phyloP scores from a whole-genome alignment of 75 land plant genomes.

The Picea glauca region DNA sequence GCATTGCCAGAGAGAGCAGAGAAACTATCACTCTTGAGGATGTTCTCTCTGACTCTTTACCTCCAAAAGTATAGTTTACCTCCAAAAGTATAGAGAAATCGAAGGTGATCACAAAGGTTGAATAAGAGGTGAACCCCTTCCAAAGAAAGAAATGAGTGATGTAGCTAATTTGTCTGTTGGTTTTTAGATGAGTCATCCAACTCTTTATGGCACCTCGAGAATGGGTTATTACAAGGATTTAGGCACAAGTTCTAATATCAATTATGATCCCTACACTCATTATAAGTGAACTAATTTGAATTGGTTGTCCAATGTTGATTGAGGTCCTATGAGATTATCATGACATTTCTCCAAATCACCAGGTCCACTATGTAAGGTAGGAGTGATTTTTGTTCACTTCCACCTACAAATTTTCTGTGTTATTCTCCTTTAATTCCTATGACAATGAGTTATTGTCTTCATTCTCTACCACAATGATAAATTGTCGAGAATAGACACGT shows the following conservation, averaged over 20 bases:
- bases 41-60: conserved; percentile 48
- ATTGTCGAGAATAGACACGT: too few species aligned
- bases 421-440: too few species aligned
- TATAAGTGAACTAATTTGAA: neutral
- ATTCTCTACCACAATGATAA: too few species aligned
- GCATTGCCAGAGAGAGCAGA: conserved; percentile 32
- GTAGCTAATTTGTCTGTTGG: neutral
- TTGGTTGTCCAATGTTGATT: neutral
- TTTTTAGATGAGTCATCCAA: conserved; percentile 1
- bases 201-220: neutral
- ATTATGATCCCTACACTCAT: conserved; percentile 6
- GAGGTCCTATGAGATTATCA: too few species aligned
- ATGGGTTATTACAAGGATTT: conserved; percentile 8
- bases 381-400: too few species aligned
- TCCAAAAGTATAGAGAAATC: conserved; percentile 68
- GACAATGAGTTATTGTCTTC: too few species aligned
- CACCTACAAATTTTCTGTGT: too few species aligned
- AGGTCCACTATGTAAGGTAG: too few species aligned
- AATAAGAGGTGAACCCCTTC: conserved; percentile 6
- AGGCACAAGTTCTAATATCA: neutral
- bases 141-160: conserved; percentile 6
- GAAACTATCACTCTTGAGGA: conserved; percentile 19
- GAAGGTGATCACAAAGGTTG: conserved; percentile 22
- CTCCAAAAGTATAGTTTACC: conserved; percentile 69
- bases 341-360: too few species aligned